Evolutionary conservation across 768 basidiomycete genomes (phyloP).

Genomic region (Boletus huronensis): DNA sequence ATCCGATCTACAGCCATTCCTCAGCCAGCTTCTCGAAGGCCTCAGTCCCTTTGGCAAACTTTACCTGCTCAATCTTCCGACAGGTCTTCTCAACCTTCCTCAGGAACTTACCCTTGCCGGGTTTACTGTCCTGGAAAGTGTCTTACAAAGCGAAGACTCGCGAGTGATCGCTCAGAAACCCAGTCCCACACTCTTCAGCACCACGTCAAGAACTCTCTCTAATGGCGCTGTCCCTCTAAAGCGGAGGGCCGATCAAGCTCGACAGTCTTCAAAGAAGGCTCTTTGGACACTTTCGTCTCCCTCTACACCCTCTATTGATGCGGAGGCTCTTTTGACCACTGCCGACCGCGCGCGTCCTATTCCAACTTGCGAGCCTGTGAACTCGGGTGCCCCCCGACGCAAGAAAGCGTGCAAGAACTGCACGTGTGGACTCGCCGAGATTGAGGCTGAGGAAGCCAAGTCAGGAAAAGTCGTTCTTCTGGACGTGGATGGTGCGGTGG

Average conservation of each 20-base stretch:
- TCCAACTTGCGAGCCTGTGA: constrained; percentile 70
- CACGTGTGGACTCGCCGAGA: constrained; percentile 91
- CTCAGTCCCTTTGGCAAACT: constrained; percentile 68
- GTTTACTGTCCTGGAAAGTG: constrained; percentile 52
- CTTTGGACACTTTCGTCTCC: constrained; percentile 81
- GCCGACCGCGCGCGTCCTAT: constrained; percentile 78
- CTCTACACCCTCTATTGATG: constrained; percentile 71
- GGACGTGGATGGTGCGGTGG: constrained; percentile 54
- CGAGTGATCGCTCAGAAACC: constrained; percentile 72
- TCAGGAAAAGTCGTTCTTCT: constrained; percentile 63
- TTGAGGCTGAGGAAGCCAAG: constrained; percentile 78
- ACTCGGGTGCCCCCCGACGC: constrained; percentile 49
- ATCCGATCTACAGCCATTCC: constrained; percentile 51
- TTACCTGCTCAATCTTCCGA: constrained; percentile 54
- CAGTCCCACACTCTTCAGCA: constrained; percentile 26
- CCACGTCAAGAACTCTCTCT: constrained; percentile 27
- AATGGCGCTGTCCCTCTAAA: constrained; percentile 44
- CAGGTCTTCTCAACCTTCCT: constrained; percentile 42
- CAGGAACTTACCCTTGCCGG: constrained; percentile 64
- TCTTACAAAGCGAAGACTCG: constrained; percentile 34
- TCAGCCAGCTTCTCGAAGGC: constrained; percentile 57
- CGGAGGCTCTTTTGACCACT: constrained; percentile 78
- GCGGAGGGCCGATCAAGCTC: constrained; percentile 48
- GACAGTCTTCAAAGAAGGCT: constrained; percentile 78
- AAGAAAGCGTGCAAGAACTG: constrained; percentile 97